Base-by-base conservation (phyloP, 1,284 basidiomycete species). In the Rhodotorula sp. region DNA sequence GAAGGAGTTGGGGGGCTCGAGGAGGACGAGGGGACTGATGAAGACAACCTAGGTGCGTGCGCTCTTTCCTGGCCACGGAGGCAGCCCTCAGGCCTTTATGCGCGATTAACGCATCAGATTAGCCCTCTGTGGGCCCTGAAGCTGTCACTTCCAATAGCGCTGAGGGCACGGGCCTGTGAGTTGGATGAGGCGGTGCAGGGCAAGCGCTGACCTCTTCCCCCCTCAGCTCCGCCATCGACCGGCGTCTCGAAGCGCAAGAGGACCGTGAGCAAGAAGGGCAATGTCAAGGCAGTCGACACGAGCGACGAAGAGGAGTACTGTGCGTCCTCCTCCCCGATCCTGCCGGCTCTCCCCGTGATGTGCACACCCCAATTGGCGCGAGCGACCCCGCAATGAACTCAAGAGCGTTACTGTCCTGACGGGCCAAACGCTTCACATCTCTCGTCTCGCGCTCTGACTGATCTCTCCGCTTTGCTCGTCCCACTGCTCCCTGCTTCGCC, bases 271-370 rank as follows among this genome's bases (percentile, higher is more conserved):
- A 54, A 41, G 37, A 68, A 68, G 63, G 46, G 29, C 60, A 62
- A 65, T 39, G 41, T 27, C 56, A 66, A 67, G 50, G 60, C 53
- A 13, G n/a, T 51, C 32, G 60, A 58, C 32, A 60, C 69, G 32
- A 61, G 58, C 19, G 68, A 72, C 56, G 63, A 72, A 12, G 59
- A 67, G 51, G 58, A 61, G 37, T 55, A 66, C 29, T 63, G 64
- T 51, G 58, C 50, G 63, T 29, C 3, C 17, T 15, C 15, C 17
- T 13, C n/a, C 7, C 21, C 13, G 10, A 34, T 57, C 32, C 51
- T 34, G 25, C 19, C 37, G 22, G 13, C 17, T 41, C 10, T 44
- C 21, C 17, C 29, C 51, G 29, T 17, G 51, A 54, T 32, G 50
- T 25, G 25, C 25, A 4, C 27, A 51, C n/a, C 50, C 50, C n/a